Base-by-base conservation (phyloP, 1,284 basidiomycete genomes). In the Pseudozyma sp. region DNA sequence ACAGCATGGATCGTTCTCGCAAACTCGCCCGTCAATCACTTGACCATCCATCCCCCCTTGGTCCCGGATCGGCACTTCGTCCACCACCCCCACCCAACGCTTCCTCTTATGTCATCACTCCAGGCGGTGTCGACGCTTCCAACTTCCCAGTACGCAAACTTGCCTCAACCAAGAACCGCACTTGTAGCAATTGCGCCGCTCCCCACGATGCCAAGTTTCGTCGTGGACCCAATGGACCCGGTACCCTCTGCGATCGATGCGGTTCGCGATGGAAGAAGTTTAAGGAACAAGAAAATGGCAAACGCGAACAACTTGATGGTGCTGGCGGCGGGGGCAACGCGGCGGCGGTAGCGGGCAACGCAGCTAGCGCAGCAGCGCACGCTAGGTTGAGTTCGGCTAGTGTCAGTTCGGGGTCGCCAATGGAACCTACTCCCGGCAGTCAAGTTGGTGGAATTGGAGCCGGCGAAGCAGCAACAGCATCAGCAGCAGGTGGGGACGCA, bases 151-250 rank as follows among this genome's bases (percentile, higher is more conserved):
- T 74, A 4, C 74, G 76, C 12, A 78, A 72, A 25, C 72, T 78
- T 1, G 77, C 77, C 12, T 73, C 76, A 4, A 78, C 72, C 52
- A 81, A 79, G 47, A 79, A 71, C 21, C 52, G 74, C 25, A 76
- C 74, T 8, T 76, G 74, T 42, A 66, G 66, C 47, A 72, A 69
- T 51, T 76, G 74, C 39, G 59, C 70, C 11, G 74, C 74, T 25
- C 74, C 74, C 1, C 74, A 76, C 74, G 70, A 76, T 40, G 74
- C 74, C 43, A 76, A 76, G 49, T 76, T 76, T 19, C 66, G 74
- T 14, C 61, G 70, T 5, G 70, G 74, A 0, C 70, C 74, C 13
- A 73, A 72, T 19, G 74, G 74, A 21, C 78, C 59, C 6, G 78
- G 75, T 13, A 71, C 69, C 31, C 69, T 81, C 19, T 79, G 76